phyloP scores from a whole-genome alignment of 495 filamentous ascomycete species.

The Aspergillus conjunctus region DNA sequence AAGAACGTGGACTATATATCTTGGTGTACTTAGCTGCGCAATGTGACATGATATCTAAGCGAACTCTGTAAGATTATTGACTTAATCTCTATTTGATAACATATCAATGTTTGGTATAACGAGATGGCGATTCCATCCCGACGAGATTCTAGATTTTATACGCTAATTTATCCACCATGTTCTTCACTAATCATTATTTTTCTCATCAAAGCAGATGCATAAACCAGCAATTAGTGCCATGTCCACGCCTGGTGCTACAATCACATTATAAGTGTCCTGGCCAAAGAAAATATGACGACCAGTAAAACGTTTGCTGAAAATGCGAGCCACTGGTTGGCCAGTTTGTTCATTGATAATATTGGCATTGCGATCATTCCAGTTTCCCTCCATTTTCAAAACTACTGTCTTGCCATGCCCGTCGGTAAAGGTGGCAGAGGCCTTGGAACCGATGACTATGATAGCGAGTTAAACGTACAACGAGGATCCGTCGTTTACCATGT shows the following conservation, averaged over 20 bases:
- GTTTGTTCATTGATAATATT: slow-evolving; percentile 41
- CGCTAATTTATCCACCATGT: neutral
- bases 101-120: neutral
- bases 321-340: slow-evolving; percentile 50
- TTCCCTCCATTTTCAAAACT: slow-evolving; percentile 31
- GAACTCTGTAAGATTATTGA: too few relatives aligned
- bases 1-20: too few relatives aligned
- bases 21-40: too few relatives aligned
- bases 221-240: slow-evolving; percentile 60
- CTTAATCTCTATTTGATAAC: neutral
- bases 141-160: neutral
- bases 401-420: slow-evolving; percentile 19
- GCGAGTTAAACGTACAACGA: too few relatives aligned
- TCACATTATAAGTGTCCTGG: slow-evolving; percentile 61
- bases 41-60: too few relatives aligned
- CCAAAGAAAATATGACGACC: slow-evolving; percentile 54
- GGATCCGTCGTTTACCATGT: neutral
- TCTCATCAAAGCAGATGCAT: slow-evolving; percentile 64
- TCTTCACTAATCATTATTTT: slow-evolving; percentile 49
- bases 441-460: slow-evolving; percentile 33
- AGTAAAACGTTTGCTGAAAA: slow-evolving; percentile 57
- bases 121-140: neutral
- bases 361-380: slow-evolving; percentile 32
- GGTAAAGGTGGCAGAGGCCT: slow-evolving; percentile 35
- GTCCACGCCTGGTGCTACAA: slow-evolving; percentile 62